Percentiles rank a stretch among this genome's conserved stretches.
These are phyloP conservation scores for Aureobasidium subglaciale DNA, from an alignment of 2,329 filamentous ascomycete species.

Conservation along the genomic window DNA sequence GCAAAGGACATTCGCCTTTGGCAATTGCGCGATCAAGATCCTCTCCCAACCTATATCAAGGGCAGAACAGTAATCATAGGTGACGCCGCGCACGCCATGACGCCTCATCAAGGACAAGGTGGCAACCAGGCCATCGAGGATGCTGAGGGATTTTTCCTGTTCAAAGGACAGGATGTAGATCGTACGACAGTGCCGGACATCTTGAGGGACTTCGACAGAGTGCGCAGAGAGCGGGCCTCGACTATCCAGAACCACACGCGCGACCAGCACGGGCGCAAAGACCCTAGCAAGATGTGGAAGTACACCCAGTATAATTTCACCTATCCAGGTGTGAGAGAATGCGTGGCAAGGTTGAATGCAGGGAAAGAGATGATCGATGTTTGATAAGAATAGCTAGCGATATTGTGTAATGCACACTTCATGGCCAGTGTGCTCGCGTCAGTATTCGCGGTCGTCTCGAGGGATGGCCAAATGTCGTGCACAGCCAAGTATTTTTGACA, in stretches of 20 bases:
- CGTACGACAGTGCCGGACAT: not conserved
- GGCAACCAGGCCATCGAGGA: slow-evolving; percentile 38
- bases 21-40: slow-evolving; percentile 40
- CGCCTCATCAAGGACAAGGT: slow-evolving; percentile 39
- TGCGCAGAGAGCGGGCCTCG: not conserved
- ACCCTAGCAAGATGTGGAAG: not conserved
- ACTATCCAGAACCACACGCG: not conserved
- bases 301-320: not conserved
- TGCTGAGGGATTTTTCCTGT: slow-evolving; percentile 30
- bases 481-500: no score
- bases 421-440: no score
- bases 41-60: slow-evolving; percentile 31
- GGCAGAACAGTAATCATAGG: slow-evolving; percentile 25
- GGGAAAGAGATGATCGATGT: not conserved
- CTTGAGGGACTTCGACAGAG: not conserved
- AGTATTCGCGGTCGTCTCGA: no score
- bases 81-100: slow-evolving; percentile 33
- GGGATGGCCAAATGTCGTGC: no score
- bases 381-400: no score
- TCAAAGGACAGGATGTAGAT: not conserved
- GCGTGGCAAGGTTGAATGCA: not conserved
- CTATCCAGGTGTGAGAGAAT: not conserved
- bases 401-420: no score
- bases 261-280: not conserved
- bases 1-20: slow-evolving; percentile 35